Base-by-base conservation (phyloP, 2,329 filamentous ascomycete genomes). In the Parafenestella ontariensis region DNA sequence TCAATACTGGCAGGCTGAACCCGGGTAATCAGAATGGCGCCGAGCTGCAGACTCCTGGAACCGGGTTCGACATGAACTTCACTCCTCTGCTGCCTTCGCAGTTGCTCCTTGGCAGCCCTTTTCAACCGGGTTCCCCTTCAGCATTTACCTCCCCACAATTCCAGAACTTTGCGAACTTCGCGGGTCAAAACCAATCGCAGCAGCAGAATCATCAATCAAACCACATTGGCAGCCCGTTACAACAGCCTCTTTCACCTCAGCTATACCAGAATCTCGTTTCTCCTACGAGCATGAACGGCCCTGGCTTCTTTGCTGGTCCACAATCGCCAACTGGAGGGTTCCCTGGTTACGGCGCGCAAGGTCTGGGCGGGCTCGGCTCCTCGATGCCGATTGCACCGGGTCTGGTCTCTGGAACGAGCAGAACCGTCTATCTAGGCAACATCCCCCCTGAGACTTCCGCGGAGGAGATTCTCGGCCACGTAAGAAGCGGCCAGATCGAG, bases 371-470 rank as follows among this genome's bases (percentile, higher is more conserved):
- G 75, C 87, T 91, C 33, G 88, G 87, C 36, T 90, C 91, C 15
- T 89, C 90, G 9, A 87, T 94, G 64, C 85, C 88, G 21, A 87
- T 93, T 79, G 85, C 85, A 26, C 87, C 91, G n/a, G 90, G 89
- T 42, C 85, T 96, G 58, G 86, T 96, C 40, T 92, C 91, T 44
- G 91, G 92, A 46, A 96, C 93, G 9, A 98, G 94, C 83, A 87
- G 95, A 65, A 99, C 95, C 3, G 95, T 99, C 39, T 99, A 99
- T 73, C 82, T 99, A 47, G 95, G 95, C 61, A 99, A 99, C 77
- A 98, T 99, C 55, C 95, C 95, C n/a, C 91, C 93, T 23, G 95
- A 99, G 80, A 99, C 95, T 7, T 89, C 91, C 45, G 94, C 95
- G 8, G 95, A 99, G 79, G 95, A 99, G 79, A 96, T 99, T 61